Evolutionary conservation across 1,284 basidiomycete genomes (phyloP), one percentile per base, ranked within the genome.

Genomic region (Apiotrichum siamense): DNA sequence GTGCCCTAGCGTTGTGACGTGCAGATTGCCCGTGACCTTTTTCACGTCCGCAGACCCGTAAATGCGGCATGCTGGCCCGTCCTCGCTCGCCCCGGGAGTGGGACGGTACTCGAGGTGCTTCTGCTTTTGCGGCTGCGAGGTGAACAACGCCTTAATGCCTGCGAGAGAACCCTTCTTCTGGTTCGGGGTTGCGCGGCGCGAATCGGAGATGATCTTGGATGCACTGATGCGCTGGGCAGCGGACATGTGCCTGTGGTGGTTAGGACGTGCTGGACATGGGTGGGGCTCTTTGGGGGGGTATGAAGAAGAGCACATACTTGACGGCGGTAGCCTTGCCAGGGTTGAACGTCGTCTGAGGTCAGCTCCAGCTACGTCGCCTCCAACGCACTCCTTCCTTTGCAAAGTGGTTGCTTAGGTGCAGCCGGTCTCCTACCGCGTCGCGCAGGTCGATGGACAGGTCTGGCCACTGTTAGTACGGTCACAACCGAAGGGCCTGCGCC

Each of bases 1-100:
- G 70, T 97, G 93, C 0, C 94, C 94, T 1, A 93, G 78, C 0
- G 90, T 92, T 4, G 94, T 97, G 43, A 92, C 79, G 62, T 93
- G 89, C 42, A 92, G 69, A 65, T 93, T 92, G 5, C 87, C 89
- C 10, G 91, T 97, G 1, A 97, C 91, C 60, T 90, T 87, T 74
- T 94, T 97, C 17, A 92, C 88, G 18, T 78, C 73, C 21, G 96
- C 79, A 29, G 83, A 84, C 2, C 94, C 94, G 62, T 84, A 92
- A 9, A 97, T 82, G 49, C 93, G 77, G 67, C 89, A 94, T 0
- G 88, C 87, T 32, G 78, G 80, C 0, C 80, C 86, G 57, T 84
- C 79, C 0, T 78, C 71, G 43, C 82, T 73, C 61, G 87, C 78
- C 49, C 85, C 83, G 62, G 84, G 84, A 0, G 87, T 87, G 0